These are phyloP conservation scores for Scedosporium minutisporum DNA, from an alignment of 2,329 filamentous ascomycete species.

Conservation along the genomic window DNA sequence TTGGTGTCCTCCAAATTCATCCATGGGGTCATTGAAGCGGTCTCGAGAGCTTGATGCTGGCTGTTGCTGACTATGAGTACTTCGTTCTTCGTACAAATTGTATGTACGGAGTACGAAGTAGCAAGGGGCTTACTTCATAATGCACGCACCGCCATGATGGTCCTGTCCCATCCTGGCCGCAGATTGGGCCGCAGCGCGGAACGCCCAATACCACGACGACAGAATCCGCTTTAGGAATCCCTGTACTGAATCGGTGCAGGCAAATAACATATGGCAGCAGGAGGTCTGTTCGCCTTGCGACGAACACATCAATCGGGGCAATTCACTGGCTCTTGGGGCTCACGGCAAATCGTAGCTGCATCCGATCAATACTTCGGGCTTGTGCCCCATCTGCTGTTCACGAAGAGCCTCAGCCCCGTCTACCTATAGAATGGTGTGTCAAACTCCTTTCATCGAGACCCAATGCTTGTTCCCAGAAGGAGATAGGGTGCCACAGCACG, in stretches of 20 bases:
- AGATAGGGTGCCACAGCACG: background rate
- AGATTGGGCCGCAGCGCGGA: constrained; percentile 1
- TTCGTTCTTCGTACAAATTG: background rate
- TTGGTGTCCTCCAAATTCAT: no score
- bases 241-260: background rate
- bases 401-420: no score
- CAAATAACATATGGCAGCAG: no score
- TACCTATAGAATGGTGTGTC: no score
- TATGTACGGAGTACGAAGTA: background rate
- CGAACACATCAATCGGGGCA: no score
- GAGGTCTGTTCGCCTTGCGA: no score
- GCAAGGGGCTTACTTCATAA: background rate
- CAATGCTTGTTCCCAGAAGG: background rate
- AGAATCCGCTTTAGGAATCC: background rate
- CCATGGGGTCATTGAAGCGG: no score
- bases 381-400: no score
- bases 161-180: background rate
- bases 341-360: no score
- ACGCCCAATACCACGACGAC: background rate
- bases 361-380: no score
- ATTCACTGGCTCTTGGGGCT: no score
- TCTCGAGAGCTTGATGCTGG: no score
- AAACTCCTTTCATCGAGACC: background rate
- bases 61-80: background rate
- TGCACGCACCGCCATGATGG: background rate